Conservation (phyloP, 345 rosid species). For the Gossypium ekmanianum region DNA sequence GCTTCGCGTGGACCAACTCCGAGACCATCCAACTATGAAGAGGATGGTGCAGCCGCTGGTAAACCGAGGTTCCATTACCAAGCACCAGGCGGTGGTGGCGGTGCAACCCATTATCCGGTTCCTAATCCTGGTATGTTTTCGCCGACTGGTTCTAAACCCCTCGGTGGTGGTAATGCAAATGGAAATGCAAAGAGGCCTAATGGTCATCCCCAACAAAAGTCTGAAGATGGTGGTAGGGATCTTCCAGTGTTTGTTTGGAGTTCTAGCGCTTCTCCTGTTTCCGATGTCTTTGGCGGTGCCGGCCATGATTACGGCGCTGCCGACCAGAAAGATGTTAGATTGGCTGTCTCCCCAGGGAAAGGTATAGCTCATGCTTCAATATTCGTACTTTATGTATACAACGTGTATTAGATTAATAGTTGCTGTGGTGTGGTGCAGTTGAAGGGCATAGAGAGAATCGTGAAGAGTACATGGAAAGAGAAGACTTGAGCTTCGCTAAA, state of each 20-base stretch:
- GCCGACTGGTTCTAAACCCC: slow-evolving; percentile 45
- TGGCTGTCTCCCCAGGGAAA: slow-evolving; percentile 81
- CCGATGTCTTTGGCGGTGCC: slow-evolving; percentile 76
- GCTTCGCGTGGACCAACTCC: too few species aligned
- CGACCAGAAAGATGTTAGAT: slow-evolving; percentile 65
- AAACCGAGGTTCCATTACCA: too few species aligned
- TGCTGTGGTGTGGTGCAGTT: slow-evolving; percentile 17
- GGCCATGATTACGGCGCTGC: slow-evolving; percentile 31
- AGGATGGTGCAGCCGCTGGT: too few species aligned
- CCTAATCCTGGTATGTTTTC: slow-evolving; percentile 98
- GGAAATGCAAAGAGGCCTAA: slow-evolving; percentile 34
- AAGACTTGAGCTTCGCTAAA: slow-evolving; percentile 76
- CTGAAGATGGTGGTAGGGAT: slow-evolving; percentile 59
- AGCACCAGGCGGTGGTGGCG: too few species aligned
- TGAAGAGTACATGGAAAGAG: slow-evolving; percentile 62
- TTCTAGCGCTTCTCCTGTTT: slow-evolving; percentile 89
- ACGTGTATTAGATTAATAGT: background rate
- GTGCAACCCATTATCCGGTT: slow-evolving; percentile 59
- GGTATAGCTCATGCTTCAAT: slow-evolving; percentile 25
- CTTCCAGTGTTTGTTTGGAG: slow-evolving; percentile 99
- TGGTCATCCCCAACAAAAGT: slow-evolving; percentile 16
- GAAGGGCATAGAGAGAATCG: slow-evolving; percentile 36
- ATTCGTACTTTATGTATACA: background rate
- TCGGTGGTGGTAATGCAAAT: slow-evolving; percentile 30
- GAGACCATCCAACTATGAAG: too few species aligned